These are phyloP conservation scores for Colletotrichum musae DNA, from an alignment of 2,329 filamentous ascomycete species.

Conservation along the genomic window DNA sequence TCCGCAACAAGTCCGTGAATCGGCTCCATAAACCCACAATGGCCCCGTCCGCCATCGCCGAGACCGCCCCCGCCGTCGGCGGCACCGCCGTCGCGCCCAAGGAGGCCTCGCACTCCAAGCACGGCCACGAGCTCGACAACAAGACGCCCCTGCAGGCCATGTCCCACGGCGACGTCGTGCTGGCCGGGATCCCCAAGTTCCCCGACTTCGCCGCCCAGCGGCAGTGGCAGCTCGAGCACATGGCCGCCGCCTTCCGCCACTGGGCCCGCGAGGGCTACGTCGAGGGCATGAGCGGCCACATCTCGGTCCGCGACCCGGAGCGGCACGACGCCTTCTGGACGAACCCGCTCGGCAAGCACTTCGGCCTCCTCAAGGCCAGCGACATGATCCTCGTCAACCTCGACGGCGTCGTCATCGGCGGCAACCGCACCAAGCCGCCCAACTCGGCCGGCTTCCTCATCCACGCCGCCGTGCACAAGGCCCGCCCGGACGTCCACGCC, in stretches of 20 bases:
- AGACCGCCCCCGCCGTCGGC: conserved; percentile 35
- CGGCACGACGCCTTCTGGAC: conserved; percentile 75
- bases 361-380: conserved; percentile 74
- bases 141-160: conserved; percentile 54
- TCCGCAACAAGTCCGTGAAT: background rate
- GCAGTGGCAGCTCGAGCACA: conserved; percentile 69
- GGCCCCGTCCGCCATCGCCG: conserved; percentile 51
- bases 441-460: conserved; percentile 81
- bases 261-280: conserved; percentile 76
- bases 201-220: conserved; percentile 58
- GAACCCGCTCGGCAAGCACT: conserved; percentile 76
- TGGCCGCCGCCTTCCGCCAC: conserved; percentile 77
- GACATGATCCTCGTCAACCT: conserved; percentile 79
- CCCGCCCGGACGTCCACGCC: conserved; percentile 74
- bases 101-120: conserved; percentile 42
- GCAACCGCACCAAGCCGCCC: conserved; percentile 70
- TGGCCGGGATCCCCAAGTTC: conserved; percentile 52
- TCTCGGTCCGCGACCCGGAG: conserved; percentile 75
- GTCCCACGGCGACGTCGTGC: conserved; percentile 51
- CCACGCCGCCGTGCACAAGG: conserved; percentile 76
- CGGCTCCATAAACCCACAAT: conserved; percentile 40
- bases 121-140: conserved; percentile 41
- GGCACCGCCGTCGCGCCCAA: conserved; percentile 33
- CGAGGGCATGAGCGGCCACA: conserved; percentile 79
- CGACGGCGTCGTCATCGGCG: conserved; percentile 73